Evolutionary conservation across 805 yeast species (phyloP).

Genomic region (Teunomyces tritomae): DNA sequence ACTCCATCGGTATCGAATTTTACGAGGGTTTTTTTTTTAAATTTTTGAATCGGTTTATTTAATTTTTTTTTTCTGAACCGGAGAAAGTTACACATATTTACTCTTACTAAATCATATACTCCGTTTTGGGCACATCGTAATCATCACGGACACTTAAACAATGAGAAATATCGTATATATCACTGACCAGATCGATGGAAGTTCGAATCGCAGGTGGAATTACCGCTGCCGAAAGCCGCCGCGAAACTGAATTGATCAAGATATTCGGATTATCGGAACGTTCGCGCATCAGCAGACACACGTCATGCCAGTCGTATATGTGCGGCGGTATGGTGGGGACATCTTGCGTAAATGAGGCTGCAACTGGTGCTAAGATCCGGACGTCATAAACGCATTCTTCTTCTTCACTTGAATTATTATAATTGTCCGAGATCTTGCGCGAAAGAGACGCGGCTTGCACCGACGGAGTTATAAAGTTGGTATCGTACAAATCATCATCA

Average conservation of each 20-base stretch:
- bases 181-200: background rate
- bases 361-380: background rate
- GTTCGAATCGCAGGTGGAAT: conserved; percentile 4
- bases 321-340: conserved; percentile 4
- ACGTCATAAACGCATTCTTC: conserved; percentile 3
- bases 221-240: conserved; percentile 10
- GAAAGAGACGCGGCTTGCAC: background rate
- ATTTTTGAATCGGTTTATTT: no score
- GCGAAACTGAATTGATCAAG: conserved; percentile 11
- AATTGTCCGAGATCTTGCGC: conserved; percentile 14
- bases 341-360: background rate
- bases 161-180: background rate
- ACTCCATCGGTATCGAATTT: conserved; percentile 10
- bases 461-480: background rate
- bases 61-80: background rate
- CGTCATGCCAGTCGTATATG: conserved; percentile 4
- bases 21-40: no score
- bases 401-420: conserved; percentile 2
- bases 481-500: background rate
- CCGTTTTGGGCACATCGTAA: background rate
- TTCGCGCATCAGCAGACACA: conserved; percentile 3
- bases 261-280: conserved; percentile 14
- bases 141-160: conserved; percentile 3
- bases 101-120: conserved; percentile 1
- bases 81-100: background rate